Percentiles rank a stretch among this genome's conserved stretches.
These are phyloP conservation scores for Saturnispora ahearnii DNA, from an alignment of 805 yeast species.

Conservation along the genomic window DNA sequence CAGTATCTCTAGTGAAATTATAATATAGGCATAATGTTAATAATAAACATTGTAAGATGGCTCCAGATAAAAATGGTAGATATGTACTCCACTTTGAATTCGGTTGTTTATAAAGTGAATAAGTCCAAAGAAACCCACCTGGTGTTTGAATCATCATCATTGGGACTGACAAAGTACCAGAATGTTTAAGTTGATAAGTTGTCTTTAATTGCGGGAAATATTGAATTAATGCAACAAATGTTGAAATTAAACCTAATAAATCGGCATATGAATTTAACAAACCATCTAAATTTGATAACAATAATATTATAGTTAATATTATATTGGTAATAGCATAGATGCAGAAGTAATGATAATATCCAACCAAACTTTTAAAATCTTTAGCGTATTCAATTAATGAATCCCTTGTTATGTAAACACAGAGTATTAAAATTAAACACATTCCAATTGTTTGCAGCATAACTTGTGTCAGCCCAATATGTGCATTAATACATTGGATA, in stretches of 20 bases:
- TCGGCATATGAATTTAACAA: constrained; percentile 38
- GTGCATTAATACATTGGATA: constrained; percentile 59
- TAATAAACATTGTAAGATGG: constrained; percentile 53
- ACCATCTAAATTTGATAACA: constrained; percentile 13
- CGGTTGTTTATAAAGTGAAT: constrained; percentile 58
- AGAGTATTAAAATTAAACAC: constrained; percentile 44
- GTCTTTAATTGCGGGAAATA: constrained; percentile 74
- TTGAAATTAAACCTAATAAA: constrained; percentile 54
- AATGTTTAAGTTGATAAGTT: constrained; percentile 58
- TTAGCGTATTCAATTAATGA: constrained; percentile 38
- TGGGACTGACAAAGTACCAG: constrained; percentile 69
- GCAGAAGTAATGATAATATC: constrained; percentile 34
- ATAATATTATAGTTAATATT: constrained; percentile 28
- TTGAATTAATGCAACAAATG: constrained; percentile 56
- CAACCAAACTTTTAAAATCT: constrained; percentile 35
- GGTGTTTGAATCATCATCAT: constrained; percentile 88
- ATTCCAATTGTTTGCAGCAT: constrained; percentile 55
- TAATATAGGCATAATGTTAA: constrained; percentile 55
- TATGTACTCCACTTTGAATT: constrained; percentile 84
- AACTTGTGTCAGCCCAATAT: constrained; percentile 58
- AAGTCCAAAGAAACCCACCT: constrained; percentile 76
- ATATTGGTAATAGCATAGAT: constrained; percentile 29
- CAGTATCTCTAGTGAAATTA: constrained; percentile 19
- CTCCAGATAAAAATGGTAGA: constrained; percentile 72
- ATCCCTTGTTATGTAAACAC: constrained; percentile 38